Evolutionary conservation across 2,329 filamentous ascomycete species (phyloP).

Genomic region (Apiospora malaysiana): DNA sequence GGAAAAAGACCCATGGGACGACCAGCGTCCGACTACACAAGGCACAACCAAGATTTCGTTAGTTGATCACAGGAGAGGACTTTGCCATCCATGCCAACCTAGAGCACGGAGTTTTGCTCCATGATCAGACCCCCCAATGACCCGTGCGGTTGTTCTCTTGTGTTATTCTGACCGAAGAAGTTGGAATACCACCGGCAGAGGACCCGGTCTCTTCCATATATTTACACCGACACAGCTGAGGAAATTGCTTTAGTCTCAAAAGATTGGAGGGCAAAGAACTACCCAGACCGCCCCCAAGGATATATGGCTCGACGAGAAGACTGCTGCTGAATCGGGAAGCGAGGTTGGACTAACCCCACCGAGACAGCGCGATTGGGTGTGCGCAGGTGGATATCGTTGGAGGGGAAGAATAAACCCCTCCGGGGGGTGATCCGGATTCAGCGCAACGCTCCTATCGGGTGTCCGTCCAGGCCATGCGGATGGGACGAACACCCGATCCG

Average conservation of each 20-base stretch:
- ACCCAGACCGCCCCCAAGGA: background rate
- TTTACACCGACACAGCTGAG: background rate
- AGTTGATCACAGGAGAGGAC: background rate
- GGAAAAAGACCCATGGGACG: background rate
- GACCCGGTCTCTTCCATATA: background rate
- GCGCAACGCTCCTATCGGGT: background rate
- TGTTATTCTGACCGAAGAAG: background rate
- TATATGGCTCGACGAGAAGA: background rate
- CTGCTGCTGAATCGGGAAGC: background rate
- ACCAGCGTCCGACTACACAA: background rate
- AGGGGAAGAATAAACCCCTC: too few relatives aligned
- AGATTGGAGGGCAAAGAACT: background rate
- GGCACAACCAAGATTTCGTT: background rate
- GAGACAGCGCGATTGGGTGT: background rate
- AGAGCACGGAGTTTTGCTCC: background rate
- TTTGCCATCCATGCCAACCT: background rate
- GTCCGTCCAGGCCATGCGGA: background rate
- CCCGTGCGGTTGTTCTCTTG: background rate
- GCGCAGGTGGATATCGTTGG: background rate
- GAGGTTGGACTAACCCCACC: background rate
- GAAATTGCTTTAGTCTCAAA: background rate
- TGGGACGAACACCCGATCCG: conserved; percentile 20
- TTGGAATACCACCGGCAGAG: background rate
- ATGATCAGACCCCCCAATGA: background rate
- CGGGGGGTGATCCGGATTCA: background rate